Evolutionary conservation across 169 alveolate species (phyloP).

Genomic region (Cryptosporidium andersoni): DNA sequence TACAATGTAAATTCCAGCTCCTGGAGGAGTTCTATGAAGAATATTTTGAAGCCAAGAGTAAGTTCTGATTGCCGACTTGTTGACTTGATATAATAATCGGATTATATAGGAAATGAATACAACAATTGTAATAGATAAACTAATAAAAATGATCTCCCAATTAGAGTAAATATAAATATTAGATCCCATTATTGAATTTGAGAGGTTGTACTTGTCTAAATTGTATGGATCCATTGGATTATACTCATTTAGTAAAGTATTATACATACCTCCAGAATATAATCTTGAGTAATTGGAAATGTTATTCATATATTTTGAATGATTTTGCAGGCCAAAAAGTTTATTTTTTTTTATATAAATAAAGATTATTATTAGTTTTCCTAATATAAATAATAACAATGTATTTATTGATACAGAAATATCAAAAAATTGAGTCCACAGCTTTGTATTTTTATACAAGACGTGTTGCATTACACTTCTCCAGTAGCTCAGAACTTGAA

Average conservation of each 20-base stretch:
- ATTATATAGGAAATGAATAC: conserved; percentile 28
- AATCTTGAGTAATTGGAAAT: too few relatives aligned
- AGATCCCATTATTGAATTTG: neutral
- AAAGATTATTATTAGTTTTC: conserved; percentile 24
- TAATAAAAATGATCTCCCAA: conserved; percentile 36
- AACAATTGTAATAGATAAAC: conserved; percentile 24
- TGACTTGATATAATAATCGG: conserved; percentile 35
- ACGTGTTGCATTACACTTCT: conserved; percentile 66
- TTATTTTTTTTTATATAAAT: conserved; percentile 33
- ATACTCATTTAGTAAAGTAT: neutral
- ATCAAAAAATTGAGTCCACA: conserved; percentile 47
- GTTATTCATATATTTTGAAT: too few relatives aligned
- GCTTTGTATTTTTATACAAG: conserved; percentile 55
- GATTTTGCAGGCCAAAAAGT: neutral
- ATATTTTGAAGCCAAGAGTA: conserved; percentile 62
- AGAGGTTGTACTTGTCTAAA: neutral
- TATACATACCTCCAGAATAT: neutral
- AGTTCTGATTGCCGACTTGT: conserved; percentile 54
- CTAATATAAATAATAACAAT: conserved; percentile 29
- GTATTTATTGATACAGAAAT: conserved; percentile 36
- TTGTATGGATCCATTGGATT: neutral
- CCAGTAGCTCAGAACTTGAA: conserved; percentile 65
- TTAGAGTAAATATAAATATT: conserved; percentile 20
- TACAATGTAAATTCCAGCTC: conserved; percentile 66
- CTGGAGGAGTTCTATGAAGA: conserved; percentile 69